Conservation (phyloP, 139 green algal species). For the Tetraselmis striata region DNA sequence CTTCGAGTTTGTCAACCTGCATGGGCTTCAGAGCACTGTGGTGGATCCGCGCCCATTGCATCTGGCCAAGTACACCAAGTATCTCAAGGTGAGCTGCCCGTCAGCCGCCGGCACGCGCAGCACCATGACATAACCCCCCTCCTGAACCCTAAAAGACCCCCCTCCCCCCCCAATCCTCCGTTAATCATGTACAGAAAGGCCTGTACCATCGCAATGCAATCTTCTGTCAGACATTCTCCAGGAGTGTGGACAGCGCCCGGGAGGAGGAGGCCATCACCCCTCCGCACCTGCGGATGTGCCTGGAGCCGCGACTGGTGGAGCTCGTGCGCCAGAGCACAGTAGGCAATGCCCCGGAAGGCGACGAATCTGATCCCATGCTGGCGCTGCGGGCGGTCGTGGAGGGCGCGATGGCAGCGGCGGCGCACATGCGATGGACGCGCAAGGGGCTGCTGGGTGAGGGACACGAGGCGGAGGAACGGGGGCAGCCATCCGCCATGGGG, state of each 20-base stretch:
- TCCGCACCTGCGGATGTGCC: constrained; percentile 25
- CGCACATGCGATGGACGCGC: constrained; percentile 11
- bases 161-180: no score
- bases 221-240: constrained; percentile 1
- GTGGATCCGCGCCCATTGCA: constrained; percentile 39
- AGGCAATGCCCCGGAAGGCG: no score
- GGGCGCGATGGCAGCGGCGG: constrained; percentile 7
- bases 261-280: constrained; percentile 4
- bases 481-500: background rate
- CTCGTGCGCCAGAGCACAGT: background rate
- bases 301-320: constrained; percentile 16
- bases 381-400: background rate
- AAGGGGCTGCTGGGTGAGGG: constrained; percentile 4
- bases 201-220: constrained; percentile 26
- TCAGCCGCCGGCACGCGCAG: no score
- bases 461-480: background rate
- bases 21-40: constrained; percentile 29
- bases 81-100: constrained; percentile 21
- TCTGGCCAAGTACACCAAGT: constrained; percentile 17
- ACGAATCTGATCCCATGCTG: background rate
- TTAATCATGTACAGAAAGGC: no score
- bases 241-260: background rate
- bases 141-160: no score
- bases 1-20: constrained; percentile 45
- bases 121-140: no score